Evolutionary conservation across 2,329 filamentous ascomycete genomes (phyloP), one percentile per base, ranked within the genome.

Genomic region (Didymella keratinophila): DNA sequence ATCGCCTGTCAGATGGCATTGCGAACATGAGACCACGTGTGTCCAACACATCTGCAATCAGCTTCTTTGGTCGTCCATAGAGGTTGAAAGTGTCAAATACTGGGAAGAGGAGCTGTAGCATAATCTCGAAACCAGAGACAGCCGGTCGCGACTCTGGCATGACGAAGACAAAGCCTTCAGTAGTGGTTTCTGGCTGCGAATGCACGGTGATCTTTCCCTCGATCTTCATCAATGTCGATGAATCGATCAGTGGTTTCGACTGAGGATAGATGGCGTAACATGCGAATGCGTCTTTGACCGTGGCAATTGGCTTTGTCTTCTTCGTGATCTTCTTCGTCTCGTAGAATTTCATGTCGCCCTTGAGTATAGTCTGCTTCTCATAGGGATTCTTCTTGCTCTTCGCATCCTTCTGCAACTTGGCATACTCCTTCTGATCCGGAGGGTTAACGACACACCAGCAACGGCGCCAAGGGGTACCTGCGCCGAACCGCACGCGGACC

Each of bases 231-330:
- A 99, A 80, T 0, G 94, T 97, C 1, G 95, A 98, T 58, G 94
- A 91, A 67, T 99, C 93, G 57, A 99, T 96, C 37, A 99, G 81
- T 0, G 92, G 90, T 78, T 96, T 97, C 16, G 93, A 90, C 75
- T 98, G 93, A 1, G 95, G 95, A 73, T 99, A 99, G 54, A 99
- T 91, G 49, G 94, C 93, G 74, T 97, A 98, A 16, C 93, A 93
- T 1, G 93, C 91, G 78, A 92, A 98, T 1, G 92, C 92, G 62
- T 97, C 89, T 18, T 87, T 92, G 63, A 99, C 92, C 4, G 94
- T 93, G 2, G 95, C 95, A 67, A 99, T 96, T 0, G 95, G 95
- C 53, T 85, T 85, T 9, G 88, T 87, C 81, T 97, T 98, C 80
- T 97, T 98, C 65, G 90, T 94, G 78, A 96, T 92, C 77, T 94